A percentile compares a stretch with the other conserved stretches of the same genome.
Evolutionary conservation across 2,329 filamentous ascomycete species (phyloP).

Genomic region (Fusarium pininemorale): DNA sequence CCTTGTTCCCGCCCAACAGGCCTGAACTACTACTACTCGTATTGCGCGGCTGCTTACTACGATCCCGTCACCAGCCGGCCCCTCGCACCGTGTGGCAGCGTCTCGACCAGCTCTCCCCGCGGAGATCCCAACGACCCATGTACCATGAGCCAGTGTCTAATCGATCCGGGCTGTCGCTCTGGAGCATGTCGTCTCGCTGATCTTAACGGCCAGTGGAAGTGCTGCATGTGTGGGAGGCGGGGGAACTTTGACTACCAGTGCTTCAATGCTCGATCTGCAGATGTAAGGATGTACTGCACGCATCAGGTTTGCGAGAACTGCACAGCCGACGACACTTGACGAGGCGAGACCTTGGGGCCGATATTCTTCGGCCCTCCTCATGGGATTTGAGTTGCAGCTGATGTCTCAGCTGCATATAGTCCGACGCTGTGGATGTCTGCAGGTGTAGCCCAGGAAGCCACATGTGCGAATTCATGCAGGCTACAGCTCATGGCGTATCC

Average conservation of each 20-base stretch:
- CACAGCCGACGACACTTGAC: slow-evolving; percentile 35
- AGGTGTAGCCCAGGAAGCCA: slow-evolving; percentile 9
- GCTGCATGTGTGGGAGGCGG: slow-evolving; percentile 59
- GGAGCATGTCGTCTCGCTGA: slow-evolving; percentile 60
- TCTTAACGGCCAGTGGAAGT: slow-evolving; percentile 59
- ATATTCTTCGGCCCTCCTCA: slow-evolving; percentile 13
- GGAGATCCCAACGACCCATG: slow-evolving; percentile 56
- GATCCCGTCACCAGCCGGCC: slow-evolving; percentile 43
- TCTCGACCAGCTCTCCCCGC: slow-evolving; percentile 19
- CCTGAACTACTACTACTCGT: slow-evolving; percentile 55
- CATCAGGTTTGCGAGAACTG: slow-evolving; percentile 60
- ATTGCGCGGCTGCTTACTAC: slow-evolving; percentile 50
- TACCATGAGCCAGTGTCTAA: slow-evolving; percentile 55
- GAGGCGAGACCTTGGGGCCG: slow-evolving; percentile 1
- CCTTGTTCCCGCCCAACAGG: slow-evolving; percentile 54
- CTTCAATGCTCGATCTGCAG: slow-evolving; percentile 54
- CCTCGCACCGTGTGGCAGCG: slow-evolving; percentile 33
- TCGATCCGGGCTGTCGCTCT: slow-evolving; percentile 56
- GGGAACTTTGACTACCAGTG: slow-evolving; percentile 58
- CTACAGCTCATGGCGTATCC: slow-evolving; percentile 9
- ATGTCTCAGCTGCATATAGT: slow-evolving; percentile 22
- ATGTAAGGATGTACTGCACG: slow-evolving; percentile 59
- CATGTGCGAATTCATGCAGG: not conserved
- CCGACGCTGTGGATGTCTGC: slow-evolving; percentile 22
- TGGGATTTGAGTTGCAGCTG: slow-evolving; percentile 6